Evolutionary conservation across 345 rosid genomes (phyloP), one percentile per base, ranked within the genome.

Genomic region (Bruguiera gymnorhiza): DNA sequence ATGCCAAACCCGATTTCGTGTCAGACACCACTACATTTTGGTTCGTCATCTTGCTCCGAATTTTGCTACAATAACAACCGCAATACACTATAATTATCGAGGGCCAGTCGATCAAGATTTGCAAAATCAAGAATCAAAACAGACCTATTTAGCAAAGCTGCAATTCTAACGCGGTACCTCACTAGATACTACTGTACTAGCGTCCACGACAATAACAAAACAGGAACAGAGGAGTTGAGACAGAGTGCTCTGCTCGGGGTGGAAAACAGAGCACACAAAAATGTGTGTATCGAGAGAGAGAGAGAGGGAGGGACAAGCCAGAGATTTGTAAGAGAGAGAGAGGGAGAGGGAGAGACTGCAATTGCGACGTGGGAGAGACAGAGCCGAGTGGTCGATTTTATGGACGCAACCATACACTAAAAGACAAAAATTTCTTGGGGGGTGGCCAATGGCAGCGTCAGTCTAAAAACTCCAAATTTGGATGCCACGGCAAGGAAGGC

Each of bases 11-110:
- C 7, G 87, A 69, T 58, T 82, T 79, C 24, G 78, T 52, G 21
- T 89, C 92, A 20, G 86, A 54, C 56, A 83, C 78, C 52, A 86
- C 72, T 75, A 78, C 85, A 83, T 92, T 92, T 65, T 86, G 84
- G 67, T 71, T 86, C 11, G 87, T 88, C 97, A 88, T 90, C 63
- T 80, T 34, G 58, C 30, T 7, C 59, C 20, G 27, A 56, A 23
- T 56, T 56, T 24, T 24, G 60, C 50, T 48, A 29, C 39, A 63
- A 46, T 9, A 23, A 55, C 30, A 55, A 48, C 15, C 48, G 52
- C 34, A 10, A 51, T 46, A 30, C 13, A 7, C 5, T 11, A 56
- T 50, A 18, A 39, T n/a, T 46, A 6, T n/a, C 10, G 20, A 26
- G 3, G 18, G 50, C 50, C 50, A 51, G 5, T 21, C 16, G 2